Evolutionary conservation across 2,329 filamentous ascomycete genomes (phyloP), one percentile per base, ranked within the genome.

Genomic region (Zymoseptoria crescenta): DNA sequence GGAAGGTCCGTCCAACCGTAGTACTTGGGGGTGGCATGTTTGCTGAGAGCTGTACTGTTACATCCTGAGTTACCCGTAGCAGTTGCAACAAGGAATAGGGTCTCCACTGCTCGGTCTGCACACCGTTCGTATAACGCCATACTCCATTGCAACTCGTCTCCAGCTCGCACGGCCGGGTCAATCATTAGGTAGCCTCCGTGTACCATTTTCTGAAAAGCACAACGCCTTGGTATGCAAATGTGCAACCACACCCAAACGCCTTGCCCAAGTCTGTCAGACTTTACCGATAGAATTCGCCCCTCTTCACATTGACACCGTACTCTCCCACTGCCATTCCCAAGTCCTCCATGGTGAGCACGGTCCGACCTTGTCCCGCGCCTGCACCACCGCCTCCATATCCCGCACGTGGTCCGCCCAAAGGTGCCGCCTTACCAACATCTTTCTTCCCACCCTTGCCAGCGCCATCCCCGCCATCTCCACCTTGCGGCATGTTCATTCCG

Each of bases 281-380:
- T 79, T 73, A 96, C 69, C 92, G 83, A 74, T 99, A 99, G 73
- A 97, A 99, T 77, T 99, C 94, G 71, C 93, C 92, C 64, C 94
- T 83, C 84, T 96, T 97, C 56, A 97, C 89, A 72, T 96, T 99
- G 56, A 99, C 91, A 1, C 94, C 94, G 73, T 97, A 99, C 79
- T 99, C 94, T 30, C 89, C 89, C 29, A 97, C 93, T 1, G 94
- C 94, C 91, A 97, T 97, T 16, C 94, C 94, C 68, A 99, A 75
- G 74, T 99, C 94, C 76, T 99, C 94, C 94, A 99, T 97, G 0
- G 94, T 97, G 62, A 99, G 80, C 57, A 99, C 93, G 19, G 94
- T 96, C 64, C 91, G 83, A 64, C 95, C 96, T 77, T 95, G 90
- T 57, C 86, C 89, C 1, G 90, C 89, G 28, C 92, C 89, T 0